A percentile compares a stretch with the other conserved stretches of the same genome.
phyloP scores from a whole-genome alignment of 306 rosid genomes.

The Lablab purpureus region DNA sequence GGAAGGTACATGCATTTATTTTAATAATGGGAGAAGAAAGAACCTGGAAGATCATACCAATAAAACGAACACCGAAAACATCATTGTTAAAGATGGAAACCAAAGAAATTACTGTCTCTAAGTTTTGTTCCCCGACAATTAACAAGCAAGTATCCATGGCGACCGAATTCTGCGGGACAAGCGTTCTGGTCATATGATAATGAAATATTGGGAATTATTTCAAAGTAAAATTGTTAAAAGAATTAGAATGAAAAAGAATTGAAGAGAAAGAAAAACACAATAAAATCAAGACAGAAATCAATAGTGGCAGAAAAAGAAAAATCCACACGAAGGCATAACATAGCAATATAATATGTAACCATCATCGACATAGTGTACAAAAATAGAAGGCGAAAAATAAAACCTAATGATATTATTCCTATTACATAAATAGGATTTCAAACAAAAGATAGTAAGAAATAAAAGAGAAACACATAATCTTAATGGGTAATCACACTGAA shows the following conservation, averaged over 20 bases:
- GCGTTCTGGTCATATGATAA: neutral
- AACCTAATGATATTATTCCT: neutral
- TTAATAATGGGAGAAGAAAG: neutral
- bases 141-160: neutral
- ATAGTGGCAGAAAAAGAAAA: neutral
- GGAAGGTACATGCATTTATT: neutral
- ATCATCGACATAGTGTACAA: slow-evolving; percentile 39
- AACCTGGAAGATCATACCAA: neutral
- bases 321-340: neutral
- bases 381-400: neutral
- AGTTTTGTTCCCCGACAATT: neutral
- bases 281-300: neutral
- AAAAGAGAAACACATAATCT: neutral
- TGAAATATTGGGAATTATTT: neutral
- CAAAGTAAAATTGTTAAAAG: neutral
- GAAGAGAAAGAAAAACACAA: no score
- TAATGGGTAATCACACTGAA: slow-evolving; percentile 36
- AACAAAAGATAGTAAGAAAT: neutral
- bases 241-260: neutral
- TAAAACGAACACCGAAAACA: neutral
- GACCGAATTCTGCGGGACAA: neutral
- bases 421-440: neutral
- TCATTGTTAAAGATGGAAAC: neutral
- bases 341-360: neutral
- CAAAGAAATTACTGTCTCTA: neutral